phyloP scores from a whole-genome alignment of 2,329 filamentous ascomycete genomes.

The Calonectria pseudoturangicola region DNA sequence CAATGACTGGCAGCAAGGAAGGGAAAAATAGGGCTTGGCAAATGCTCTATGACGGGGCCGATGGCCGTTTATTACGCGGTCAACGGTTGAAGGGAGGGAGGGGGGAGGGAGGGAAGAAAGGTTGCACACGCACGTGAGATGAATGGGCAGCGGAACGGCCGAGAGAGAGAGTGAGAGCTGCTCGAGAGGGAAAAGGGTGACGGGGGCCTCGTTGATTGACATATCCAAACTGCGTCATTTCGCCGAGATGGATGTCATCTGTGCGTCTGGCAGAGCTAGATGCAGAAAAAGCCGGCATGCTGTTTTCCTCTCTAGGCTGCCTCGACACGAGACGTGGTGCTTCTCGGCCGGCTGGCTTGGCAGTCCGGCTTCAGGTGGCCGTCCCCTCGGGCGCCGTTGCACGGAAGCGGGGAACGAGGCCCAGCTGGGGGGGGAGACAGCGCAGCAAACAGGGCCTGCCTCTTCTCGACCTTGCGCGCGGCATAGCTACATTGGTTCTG shows the following conservation, averaged over 20 bases:
- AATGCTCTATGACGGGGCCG: neutral
- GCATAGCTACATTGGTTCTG: constrained; percentile 14
- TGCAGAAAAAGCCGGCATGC: constrained; percentile 15
- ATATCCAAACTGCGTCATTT: constrained; percentile 26
- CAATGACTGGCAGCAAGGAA: neutral
- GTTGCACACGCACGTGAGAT: constrained; percentile 10
- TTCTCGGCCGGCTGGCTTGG: constrained; percentile 31
- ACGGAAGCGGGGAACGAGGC: constrained; percentile 27
- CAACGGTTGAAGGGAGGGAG: neutral
- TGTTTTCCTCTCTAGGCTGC: constrained; percentile 5
- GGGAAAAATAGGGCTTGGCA: neutral
- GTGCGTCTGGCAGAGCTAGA: constrained; percentile 28
- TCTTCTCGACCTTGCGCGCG: neutral
- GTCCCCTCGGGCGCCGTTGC: constrained; percentile 12
- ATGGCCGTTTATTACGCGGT: neutral
- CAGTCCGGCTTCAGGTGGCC: constrained; percentile 20
- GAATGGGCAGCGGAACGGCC: neutral
- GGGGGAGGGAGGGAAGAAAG: neutral
- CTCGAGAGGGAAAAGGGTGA: neutral
- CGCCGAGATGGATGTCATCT: constrained; percentile 36
- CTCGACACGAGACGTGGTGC: constrained; percentile 34
- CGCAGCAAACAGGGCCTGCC: neutral
- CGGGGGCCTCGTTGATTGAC: constrained; percentile 9
- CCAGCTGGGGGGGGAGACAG: neutral
- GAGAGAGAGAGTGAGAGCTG: neutral